Conservation (phyloP, 768 basidiomycete species). For the Lentinula guzmanii region DNA sequence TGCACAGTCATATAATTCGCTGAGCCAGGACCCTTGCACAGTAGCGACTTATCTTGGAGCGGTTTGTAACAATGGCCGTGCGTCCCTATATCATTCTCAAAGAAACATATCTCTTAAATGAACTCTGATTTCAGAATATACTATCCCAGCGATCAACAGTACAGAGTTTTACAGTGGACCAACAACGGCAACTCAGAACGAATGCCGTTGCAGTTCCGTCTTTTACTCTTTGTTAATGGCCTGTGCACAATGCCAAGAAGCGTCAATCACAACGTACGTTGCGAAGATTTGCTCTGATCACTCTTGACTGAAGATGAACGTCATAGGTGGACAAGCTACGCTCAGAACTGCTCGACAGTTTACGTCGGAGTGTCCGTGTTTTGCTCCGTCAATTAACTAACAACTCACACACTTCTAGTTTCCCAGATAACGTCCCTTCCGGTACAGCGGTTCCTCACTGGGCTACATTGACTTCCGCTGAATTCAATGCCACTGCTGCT, state of each 20-base stretch:
- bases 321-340: conserved; percentile 1
- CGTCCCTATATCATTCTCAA: background rate
- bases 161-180: conserved; percentile 4
- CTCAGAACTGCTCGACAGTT: background rate
- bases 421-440: background rate
- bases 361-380: background rate
- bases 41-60: conserved; percentile 23
- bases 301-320: background rate
- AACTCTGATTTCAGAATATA: background rate
- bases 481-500: conserved; percentile 1
- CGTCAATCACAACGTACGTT: background rate
- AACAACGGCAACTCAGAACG: background rate
- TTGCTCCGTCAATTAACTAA: too few relatives aligned
- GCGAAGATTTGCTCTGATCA: background rate
- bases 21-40: conserved; percentile 21
- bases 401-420: background rate
- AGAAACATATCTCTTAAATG: background rate
- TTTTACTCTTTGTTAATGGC: conserved; percentile 4
- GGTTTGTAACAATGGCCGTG: conserved; percentile 14
- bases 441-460: conserved; percentile 3
- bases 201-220: conserved; percentile 4
- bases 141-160: conserved; percentile 4
- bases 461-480: background rate
- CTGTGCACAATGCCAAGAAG: conserved; percentile 3
- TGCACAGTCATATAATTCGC: conserved; percentile 16